Evolutionary conservation across 1,284 basidiomycete genomes (phyloP), one percentile per base, ranked within the genome.

Genomic region (Rhodotorula sp.): DNA sequence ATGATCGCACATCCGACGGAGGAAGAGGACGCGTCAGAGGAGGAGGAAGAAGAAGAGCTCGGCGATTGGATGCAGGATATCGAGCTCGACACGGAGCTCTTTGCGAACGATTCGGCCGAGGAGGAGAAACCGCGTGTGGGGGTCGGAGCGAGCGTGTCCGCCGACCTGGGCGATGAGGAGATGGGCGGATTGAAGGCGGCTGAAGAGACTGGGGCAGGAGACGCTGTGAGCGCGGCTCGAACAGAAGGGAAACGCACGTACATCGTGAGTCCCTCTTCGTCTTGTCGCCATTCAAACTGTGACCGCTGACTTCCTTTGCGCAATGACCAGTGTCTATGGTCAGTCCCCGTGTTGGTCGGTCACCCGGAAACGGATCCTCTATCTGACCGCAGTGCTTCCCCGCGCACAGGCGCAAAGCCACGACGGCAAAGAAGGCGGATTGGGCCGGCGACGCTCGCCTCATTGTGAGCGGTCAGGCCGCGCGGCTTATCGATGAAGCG

Each of bases 51-150:
- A 16, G 7, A 14, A 26, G 26, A 23, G n/a, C 16, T 29, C n/a
- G 26, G 54, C 26, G 26, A 56, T 43, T 43, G 39, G 39, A 43
- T 43, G 39, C 18, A 43, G 26, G 60, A 61, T 6, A 49, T 67
- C 14, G 62, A 62, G 51, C 23, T 66, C 2, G 65, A 66, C 58
- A 34, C 58, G 34, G 31, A 21, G 5, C 20, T 60, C 26, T 57
- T 57, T 43, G 62, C 29, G 12, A 48, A 34, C 31, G 60, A 51
- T 12, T 31, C 12, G 56, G 43, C 18, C 14, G 43, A 15, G 39
- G 57, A 59, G 39, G 52, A 54, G n/a, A 18, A 51, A 46, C n/a
- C 5, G 23, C 21, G 1, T 6, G 18, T 56, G 26, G n/a, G 26
- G 39, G 12, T 43, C 10, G 39, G 39, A 43, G 39, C 51, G 51